Base-by-base conservation (phyloP, 2,329 filamentous ascomycete species). In the Colletotrichum lini region DNA sequence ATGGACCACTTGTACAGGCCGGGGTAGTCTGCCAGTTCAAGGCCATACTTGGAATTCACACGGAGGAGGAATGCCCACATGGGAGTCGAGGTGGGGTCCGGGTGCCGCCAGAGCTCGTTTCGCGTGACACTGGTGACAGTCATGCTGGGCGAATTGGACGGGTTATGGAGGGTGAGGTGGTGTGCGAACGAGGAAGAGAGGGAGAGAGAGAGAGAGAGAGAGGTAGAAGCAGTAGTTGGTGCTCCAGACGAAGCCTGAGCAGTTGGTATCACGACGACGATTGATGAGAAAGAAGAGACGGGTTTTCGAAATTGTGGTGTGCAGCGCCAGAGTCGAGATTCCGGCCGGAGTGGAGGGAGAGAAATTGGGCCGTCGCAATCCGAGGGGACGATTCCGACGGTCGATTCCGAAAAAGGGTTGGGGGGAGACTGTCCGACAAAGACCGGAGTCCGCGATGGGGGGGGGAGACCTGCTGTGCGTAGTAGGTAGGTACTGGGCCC, bases 1-100 rank as follows among this genome's bases (percentile, higher is more conserved):
- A 96, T 88, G 74, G 94, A 98, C 96, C 96, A 98, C 79, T 88
- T 84, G 83, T 96, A 93, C 10, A 98, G 87, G n/a, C 90, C 90
- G 23, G 91, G 83, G 78, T 98, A 98, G 73, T 86, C 89, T 21
- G 85, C 79, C 57, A 96, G 84, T 26, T 84, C 79, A 67, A 94
- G 80, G 13, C 84, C 82, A 77, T 95, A 89, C 76, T 92, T 93
- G 72, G 88, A 79, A 80, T 92, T 94, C 74, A 97, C 86, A 63
- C 85, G 84, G 75, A 91, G 85, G 74, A 94, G 87, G 80, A 96
- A 97, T 61, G 85, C 85, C 84, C 88, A 91, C 86, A 96, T 93
- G 67, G 88, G 88, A 9, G 93, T 96, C 49, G 87, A 87, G 57
- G 88, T 80, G 9, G 93, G 93, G 75, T 88, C 82, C 44, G 89